phyloP scores from a whole-genome alignment of 805 yeast genomes.

The Lachancea dasiensis region DNA sequence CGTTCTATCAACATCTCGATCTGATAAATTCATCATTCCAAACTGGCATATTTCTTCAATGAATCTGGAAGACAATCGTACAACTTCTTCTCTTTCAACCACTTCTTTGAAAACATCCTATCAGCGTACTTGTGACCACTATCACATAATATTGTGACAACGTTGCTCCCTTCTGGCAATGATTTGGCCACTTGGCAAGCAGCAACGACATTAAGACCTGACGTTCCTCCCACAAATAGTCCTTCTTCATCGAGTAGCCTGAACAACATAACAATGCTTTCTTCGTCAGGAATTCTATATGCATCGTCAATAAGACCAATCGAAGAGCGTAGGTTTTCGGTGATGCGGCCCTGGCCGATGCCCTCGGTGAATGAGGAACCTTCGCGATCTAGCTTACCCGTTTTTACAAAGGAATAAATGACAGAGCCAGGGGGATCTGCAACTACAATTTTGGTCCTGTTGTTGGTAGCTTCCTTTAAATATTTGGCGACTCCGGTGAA shows the following conservation, averaged over 20 bases:
- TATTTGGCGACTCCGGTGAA: slow-evolving; percentile 80
- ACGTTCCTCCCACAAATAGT: slow-evolving; percentile 82
- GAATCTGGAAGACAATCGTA: slow-evolving; percentile 62
- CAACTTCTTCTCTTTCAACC: slow-evolving; percentile 69
- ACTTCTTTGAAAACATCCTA: slow-evolving; percentile 65
- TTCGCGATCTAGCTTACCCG: slow-evolving; percentile 63
- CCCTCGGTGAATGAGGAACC: slow-evolving; percentile 95
- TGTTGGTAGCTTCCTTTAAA: slow-evolving; percentile 61
- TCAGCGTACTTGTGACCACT: slow-evolving; percentile 87
- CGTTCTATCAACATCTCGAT: neutral
- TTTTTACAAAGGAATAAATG: slow-evolving; percentile 67
- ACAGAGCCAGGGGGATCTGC: slow-evolving; percentile 96
- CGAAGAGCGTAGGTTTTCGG: slow-evolving; percentile 72
- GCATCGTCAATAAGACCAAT: slow-evolving; percentile 76
- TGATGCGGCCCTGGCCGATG: slow-evolving; percentile 91
- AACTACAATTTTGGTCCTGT: slow-evolving; percentile 54
- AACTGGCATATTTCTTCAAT: slow-evolving; percentile 59
- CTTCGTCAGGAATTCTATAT: slow-evolving; percentile 67
- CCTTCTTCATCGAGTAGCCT: slow-evolving; percentile 86
- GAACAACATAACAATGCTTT: slow-evolving; percentile 78
- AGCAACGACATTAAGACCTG: slow-evolving; percentile 86
- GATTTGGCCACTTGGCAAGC: slow-evolving; percentile 70
- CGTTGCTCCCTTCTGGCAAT: slow-evolving; percentile 72
- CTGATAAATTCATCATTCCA: slow-evolving; percentile 16
- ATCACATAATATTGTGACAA: slow-evolving; percentile 86